These are phyloP conservation scores for Leccinum fibrillosum DNA, from an alignment of 768 basidiomycete species.

Conservation along the genomic window DNA sequence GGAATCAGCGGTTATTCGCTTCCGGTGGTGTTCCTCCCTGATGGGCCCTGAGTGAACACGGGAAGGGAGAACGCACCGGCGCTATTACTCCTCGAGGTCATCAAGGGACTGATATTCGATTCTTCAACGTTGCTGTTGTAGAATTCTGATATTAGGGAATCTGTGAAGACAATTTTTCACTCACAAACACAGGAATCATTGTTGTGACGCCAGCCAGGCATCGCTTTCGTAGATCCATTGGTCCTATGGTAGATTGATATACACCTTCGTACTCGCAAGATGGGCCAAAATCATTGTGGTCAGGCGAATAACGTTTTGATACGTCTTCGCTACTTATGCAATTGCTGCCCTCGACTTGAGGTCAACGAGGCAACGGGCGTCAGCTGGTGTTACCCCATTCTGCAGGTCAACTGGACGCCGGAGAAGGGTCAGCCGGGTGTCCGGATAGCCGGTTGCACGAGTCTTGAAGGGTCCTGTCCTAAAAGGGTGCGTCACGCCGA, in stretches of 20 bases:
- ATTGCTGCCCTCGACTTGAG: background rate
- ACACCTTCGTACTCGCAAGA: background rate
- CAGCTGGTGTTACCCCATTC: background rate
- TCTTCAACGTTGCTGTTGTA: background rate
- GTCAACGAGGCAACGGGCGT: conserved; percentile 1
- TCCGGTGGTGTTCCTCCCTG: background rate
- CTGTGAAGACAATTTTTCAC: background rate
- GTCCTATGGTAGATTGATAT: background rate
- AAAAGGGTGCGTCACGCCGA: background rate
- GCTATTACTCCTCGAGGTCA: background rate
- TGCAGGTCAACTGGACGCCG: background rate
- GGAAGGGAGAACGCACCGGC: background rate
- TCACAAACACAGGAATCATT: background rate
- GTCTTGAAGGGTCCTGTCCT: background rate
- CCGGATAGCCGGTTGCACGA: background rate
- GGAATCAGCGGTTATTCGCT: background rate
- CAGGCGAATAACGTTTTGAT: background rate
- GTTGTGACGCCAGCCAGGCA: background rate
- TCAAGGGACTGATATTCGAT: conserved; percentile 6
- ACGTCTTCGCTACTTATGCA: background rate
- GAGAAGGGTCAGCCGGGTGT: background rate
- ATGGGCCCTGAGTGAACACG: background rate
- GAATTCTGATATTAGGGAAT: background rate
- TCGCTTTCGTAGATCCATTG: background rate
- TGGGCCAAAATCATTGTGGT: background rate